A percentile compares a stretch with the other conserved stretches of the same genome.
Conservation (phyloP, 2,329 filamentous ascomycete genomes). For the Exophiala sp. region DNA sequence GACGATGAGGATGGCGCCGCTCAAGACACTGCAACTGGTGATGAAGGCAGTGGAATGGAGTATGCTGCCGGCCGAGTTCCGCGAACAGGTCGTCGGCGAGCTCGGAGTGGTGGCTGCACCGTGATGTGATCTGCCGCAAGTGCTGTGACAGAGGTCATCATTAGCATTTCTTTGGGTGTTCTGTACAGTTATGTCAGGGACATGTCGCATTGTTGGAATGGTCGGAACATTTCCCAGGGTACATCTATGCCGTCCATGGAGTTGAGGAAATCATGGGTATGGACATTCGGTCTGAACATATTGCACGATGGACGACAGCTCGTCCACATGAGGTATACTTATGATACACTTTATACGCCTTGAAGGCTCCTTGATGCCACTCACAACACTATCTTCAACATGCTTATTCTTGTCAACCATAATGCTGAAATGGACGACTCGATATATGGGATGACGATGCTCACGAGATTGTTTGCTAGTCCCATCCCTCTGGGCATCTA, state of each 20-base stretch:
- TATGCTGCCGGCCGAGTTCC: slow-evolving; percentile 19
- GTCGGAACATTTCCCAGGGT: not conserved
- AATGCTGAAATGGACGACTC: too few relatives aligned
- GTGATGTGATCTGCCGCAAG: slow-evolving; percentile 56
- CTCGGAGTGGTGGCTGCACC: slow-evolving; percentile 60
- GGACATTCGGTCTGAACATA: too few relatives aligned
- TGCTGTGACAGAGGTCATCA: not conserved
- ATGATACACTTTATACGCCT: not conserved
- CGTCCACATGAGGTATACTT: not conserved
- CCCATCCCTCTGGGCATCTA: too few relatives aligned
- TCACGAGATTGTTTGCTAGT: too few relatives aligned
- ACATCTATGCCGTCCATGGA: too few relatives aligned
- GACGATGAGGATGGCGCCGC: slow-evolving; percentile 65
- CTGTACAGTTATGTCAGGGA: not conserved
- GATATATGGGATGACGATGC: too few relatives aligned
- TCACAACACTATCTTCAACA: not conserved
- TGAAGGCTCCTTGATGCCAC: not conserved
- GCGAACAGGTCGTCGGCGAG: slow-evolving; percentile 52
- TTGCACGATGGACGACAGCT: too few relatives aligned
- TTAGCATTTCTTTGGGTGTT: not conserved
- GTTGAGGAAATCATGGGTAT: too few relatives aligned
- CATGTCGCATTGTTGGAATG: not conserved
- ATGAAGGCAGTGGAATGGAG: slow-evolving; percentile 35
- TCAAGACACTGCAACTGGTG: slow-evolving; percentile 24
- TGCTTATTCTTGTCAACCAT: too few relatives aligned